Percentiles rank a stretch among this genome's conserved stretches.
Conservation (phyloP, 2,329 filamentous ascomycete genomes). For the Thyridium curvatum region DNA sequence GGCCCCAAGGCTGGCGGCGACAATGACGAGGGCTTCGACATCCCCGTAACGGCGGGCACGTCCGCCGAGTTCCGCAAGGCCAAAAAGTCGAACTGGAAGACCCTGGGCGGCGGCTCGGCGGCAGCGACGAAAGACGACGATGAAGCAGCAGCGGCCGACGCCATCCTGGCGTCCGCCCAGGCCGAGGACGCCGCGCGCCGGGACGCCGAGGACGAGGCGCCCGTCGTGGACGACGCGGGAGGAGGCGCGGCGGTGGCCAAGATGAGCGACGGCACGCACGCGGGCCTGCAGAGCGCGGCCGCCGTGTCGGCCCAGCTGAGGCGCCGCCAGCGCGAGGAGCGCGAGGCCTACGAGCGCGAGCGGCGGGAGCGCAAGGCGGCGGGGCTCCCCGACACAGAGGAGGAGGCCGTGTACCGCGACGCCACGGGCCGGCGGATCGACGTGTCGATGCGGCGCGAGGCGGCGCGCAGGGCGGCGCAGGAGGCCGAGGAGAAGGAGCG, state of each 20-base stretch:
- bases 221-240: conserved; percentile 35
- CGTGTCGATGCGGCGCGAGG: conserved; percentile 81
- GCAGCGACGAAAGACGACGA: conserved; percentile 17
- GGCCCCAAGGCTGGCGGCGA: conserved; percentile 29
- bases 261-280: conserved; percentile 84
- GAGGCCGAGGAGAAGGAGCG: conserved; percentile 68
- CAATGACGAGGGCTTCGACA: conserved; percentile 36
- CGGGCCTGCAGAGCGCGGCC: conserved; percentile 78
- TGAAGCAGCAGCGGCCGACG: conserved; percentile 63
- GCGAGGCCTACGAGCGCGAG: conserved; percentile 21
- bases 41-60: conserved; percentile 41
- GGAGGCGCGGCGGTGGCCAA: conserved; percentile 40
- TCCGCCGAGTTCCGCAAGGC: conserved; percentile 62
- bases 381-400: conserved; percentile 31
- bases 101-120: conserved; percentile 43
- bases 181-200: conserved; percentile 54
- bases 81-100: conserved; percentile 79
- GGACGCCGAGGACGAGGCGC: conserved; percentile 41
- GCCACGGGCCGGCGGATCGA: conserved; percentile 93
- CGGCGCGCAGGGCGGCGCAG: conserved; percentile 58
- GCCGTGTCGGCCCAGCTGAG: conserved; percentile 66
- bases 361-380: conserved; percentile 15
- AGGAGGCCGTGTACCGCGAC: conserved; percentile 90
- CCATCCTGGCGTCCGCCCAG: conserved; percentile 67
- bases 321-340: conserved; percentile 39